These are phyloP conservation scores for Cryptococcus floricola DNA, from an alignment of 1,284 basidiomycete species.

Conservation along the genomic window DNA sequence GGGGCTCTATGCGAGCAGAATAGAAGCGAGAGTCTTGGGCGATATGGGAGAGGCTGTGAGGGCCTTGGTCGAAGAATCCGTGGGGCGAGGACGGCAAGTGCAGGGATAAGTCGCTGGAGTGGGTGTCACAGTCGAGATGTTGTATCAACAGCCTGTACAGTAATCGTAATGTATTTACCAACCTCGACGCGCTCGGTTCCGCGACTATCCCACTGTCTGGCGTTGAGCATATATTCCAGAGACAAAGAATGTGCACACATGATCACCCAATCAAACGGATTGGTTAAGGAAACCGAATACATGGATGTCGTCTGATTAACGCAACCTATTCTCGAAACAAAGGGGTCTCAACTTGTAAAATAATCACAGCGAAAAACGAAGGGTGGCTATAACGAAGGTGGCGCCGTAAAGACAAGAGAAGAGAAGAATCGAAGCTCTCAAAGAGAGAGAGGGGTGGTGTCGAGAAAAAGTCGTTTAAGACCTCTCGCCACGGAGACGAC, in stretches of 20 bases:
- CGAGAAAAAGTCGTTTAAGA: conserved; percentile 26
- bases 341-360: neutral
- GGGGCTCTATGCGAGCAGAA: conserved; percentile 39
- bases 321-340: neutral
- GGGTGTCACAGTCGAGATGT: too few relatives aligned
- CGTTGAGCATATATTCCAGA: too few relatives aligned
- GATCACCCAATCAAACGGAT: neutral
- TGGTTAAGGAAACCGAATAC: conserved; percentile 3
- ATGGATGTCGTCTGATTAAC: neutral
- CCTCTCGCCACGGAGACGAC: conserved; percentile 59
- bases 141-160: neutral
- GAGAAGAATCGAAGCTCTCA: neutral
- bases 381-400: neutral
- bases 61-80: conserved; percentile 9
- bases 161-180: neutral
- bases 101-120: too few relatives aligned
- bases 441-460: neutral
- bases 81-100: neutral
- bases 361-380: conserved; percentile 42
- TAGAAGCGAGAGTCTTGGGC: conserved; percentile 30
- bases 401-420: neutral
- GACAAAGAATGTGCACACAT: neutral
- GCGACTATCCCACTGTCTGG: neutral
- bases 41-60: conserved; percentile 28
- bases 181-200: neutral